Base-by-base conservation (phyloP, 73 alveolate species). In the Breviolum minutum region DNA sequence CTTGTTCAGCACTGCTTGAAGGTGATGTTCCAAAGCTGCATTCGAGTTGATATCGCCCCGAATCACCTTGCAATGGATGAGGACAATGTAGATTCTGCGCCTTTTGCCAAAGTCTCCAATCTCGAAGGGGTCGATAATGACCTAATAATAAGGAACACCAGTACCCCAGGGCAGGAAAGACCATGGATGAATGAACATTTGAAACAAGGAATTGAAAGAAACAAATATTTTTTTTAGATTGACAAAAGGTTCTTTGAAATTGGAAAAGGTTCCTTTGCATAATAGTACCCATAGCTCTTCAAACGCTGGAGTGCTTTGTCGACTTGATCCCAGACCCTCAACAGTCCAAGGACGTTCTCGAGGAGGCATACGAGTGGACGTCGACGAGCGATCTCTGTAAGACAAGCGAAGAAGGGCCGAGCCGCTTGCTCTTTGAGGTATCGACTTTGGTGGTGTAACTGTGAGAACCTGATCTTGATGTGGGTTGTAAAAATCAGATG, bases 341-440 rank as follows among this genome's bases (percentile, higher is more conserved):
- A 69, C 11, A 48, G 48, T 0, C 90, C 90, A 1, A 81, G 30
- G 32, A 81, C 90, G 16, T 81, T 81, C 22, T 81, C 90, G 19
- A 81, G 54, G 26, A 81, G 29, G 10, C 48, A n/a, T 14, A 81
- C 19, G 71, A 48, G 14, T 0, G 60, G 90, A 19, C 19, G 16
- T 5, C 90, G 20, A 3, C 90, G 27, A 2, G 90, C 90, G 5
- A 81, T 26, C 90, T 81, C 90, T 6, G 71, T 0, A 54, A 81
- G 71, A 81, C 54, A 81, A 60, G n/a, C n/a, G 90, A 81, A 81
- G 70, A 81, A 81, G 13, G 90, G 90, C 2, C 90, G 90, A 54
- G 90, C 90, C 0, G 66, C 32, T 10, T 40, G 40, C 20, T 81
- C 90, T 17, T 48, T 30, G 0, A 81, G 14, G 48, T 48, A 22